Base-by-base conservation (phyloP, 2,329 filamentous ascomycete genomes). In the Simplicillium sp. region DNA sequence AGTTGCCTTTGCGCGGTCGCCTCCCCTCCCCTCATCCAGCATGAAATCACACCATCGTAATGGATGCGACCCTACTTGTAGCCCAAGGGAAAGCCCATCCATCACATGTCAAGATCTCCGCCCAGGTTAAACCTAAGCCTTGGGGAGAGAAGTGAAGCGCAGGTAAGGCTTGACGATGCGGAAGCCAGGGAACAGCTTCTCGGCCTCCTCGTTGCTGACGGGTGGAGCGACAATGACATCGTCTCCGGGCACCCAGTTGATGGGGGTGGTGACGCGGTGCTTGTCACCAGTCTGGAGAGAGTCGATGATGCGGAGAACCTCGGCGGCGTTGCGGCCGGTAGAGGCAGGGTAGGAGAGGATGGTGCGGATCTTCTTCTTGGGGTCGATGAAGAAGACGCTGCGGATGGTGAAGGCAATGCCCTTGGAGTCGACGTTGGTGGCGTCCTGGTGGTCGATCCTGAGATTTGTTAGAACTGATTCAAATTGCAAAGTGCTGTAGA, bases 361-460 rank as follows among this genome's bases (percentile, higher is more conserved):
- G 60, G 89, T 80, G 54, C 89, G 83, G 67, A 95, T 92, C 64
- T 83, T 90, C 81, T 94, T 95, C 65, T 78, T 80, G 49, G 88
- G 88, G 71, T 95, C 88, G 63, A 95, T 92, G 68, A 95, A 74
- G 75, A 94, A 95, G 59, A 95, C 89, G 53, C 84, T 87, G 56
- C 89, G 87, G 68, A 96, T 94, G 54, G 89, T 95, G 68, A 94
- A 90, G 42, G 88, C 87, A 53, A 90, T 84, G 53, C 83, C 83
- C 75, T 87, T 87, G 56, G 74, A 64, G 62, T 88, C 84, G 43
- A 88, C 81, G 66, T 88, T 88, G 68, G 80, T 84, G 54, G 80
- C 76, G 63, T 88, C 84, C 63, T 87, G 82, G 67, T 84, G 75
- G 68, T 88, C 84, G 55, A 89, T 71, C 75, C 75, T 80, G 52